Evolutionary conservation across 768 basidiomycete species (phyloP).

Genomic region (Auricularia sp.): DNA sequence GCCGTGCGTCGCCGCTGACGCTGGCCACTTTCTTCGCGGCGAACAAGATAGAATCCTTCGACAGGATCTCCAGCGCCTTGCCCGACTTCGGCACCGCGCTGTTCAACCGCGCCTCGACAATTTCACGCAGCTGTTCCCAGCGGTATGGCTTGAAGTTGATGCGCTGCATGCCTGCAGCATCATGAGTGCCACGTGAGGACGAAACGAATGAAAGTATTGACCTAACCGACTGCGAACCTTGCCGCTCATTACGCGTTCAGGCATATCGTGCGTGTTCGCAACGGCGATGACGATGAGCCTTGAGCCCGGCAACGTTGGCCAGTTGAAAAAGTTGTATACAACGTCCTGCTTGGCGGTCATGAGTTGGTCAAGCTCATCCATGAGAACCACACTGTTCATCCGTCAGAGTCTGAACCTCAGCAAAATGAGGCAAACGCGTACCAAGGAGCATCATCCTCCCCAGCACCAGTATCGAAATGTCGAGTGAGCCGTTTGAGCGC

Average conservation of each 20-base stretch:
- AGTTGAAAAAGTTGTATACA: slow-evolving; percentile 99
- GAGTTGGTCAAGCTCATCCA: slow-evolving; percentile 98
- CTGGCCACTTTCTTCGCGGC: slow-evolving; percentile 71
- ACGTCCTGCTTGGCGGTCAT: slow-evolving; percentile 96
- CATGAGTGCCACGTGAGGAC: background rate
- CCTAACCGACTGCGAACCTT: slow-evolving; percentile 88
- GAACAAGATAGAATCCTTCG: slow-evolving; percentile 66
- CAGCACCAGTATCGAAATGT: slow-evolving; percentile 60
- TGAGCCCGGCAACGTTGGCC: slow-evolving; percentile 85
- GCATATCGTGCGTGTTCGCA: slow-evolving; percentile 97
- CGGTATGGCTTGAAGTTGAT: slow-evolving; percentile 91
- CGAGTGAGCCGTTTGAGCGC: slow-evolving; percentile 68
- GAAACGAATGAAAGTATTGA: slow-evolving; percentile 25
- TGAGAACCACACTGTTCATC: slow-evolving; percentile 70
- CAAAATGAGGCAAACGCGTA: slow-evolving; percentile 64
- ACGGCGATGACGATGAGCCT: slow-evolving; percentile 93
- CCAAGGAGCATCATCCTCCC: slow-evolving; percentile 53
- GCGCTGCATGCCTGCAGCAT: slow-evolving; percentile 63
- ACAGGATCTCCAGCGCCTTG: slow-evolving; percentile 39
- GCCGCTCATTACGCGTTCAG: slow-evolving; percentile 86
- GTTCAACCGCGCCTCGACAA: slow-evolving; percentile 73
- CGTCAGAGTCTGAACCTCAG: slow-evolving; percentile 1
- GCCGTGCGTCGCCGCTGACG: slow-evolving; percentile 89
- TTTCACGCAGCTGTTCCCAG: slow-evolving; percentile 66
- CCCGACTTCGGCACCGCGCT: slow-evolving; percentile 39